Evolutionary conservation across 768 basidiomycete genomes (phyloP).

Genomic region (Exidia glandulosa): DNA sequence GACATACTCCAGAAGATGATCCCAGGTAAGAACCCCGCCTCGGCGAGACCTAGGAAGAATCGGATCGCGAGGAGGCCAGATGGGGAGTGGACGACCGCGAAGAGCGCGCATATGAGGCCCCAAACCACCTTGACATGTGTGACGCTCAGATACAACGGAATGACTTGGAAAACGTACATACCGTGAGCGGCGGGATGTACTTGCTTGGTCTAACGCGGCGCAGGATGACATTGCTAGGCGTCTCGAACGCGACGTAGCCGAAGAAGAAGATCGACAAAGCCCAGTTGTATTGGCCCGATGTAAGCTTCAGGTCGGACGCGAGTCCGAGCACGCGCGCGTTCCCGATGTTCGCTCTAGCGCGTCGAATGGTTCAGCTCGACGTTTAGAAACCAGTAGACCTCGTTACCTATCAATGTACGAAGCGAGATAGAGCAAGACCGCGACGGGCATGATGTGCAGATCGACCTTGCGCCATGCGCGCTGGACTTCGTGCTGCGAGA

Average conservation of each 20-base stretch:
- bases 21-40: slow-evolving; percentile 18
- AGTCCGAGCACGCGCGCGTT: slow-evolving; percentile 21
- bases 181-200: slow-evolving; percentile 4
- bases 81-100: slow-evolving; percentile 15
- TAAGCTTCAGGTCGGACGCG: slow-evolving; percentile 13
- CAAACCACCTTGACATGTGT: slow-evolving; percentile 15
- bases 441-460: slow-evolving; percentile 7
- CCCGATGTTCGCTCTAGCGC: slow-evolving; percentile 20
- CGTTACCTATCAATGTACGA: slow-evolving; percentile 3
- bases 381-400: background rate
- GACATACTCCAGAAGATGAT: background rate
- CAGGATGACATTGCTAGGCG: slow-evolving; percentile 16
- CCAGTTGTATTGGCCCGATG: slow-evolving; percentile 6
- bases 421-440: slow-evolving; percentile 7
- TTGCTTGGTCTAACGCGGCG: slow-evolving; percentile 8
- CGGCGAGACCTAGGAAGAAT: slow-evolving; percentile 33
- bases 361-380: background rate
- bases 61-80: slow-evolving; percentile 7
- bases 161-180: background rate
- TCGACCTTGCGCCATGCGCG: slow-evolving; percentile 11
- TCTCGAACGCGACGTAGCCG: slow-evolving; percentile 15
- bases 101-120: slow-evolving; percentile 20
- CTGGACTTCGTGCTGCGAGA: background rate
- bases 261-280: slow-evolving; percentile 9
- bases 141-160: background rate